Percentiles rank a stretch among this genome's conserved stretches.
Conservation (phyloP, 352 stramenopile species). For the Globisporangium abappressorium region DNA sequence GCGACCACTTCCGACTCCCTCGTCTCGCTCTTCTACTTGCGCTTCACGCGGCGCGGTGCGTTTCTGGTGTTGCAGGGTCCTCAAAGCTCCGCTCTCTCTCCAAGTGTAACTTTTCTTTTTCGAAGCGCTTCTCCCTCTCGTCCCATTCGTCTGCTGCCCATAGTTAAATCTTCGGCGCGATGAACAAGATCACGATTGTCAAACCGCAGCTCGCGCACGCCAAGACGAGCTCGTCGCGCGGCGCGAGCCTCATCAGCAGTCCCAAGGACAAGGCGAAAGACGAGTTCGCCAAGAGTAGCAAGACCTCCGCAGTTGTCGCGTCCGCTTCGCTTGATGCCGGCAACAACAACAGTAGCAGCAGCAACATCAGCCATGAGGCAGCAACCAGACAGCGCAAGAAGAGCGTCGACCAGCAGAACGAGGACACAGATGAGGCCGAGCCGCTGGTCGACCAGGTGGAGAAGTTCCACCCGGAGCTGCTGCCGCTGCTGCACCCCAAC, state of each 20-base stretch:
- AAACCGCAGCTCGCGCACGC: constrained; percentile 24
- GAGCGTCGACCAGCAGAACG: constrained; percentile 16
- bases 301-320: background rate
- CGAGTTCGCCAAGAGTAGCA: background rate
- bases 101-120: background rate
- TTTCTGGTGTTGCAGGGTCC: constrained; percentile 8
- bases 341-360: constrained; percentile 3
- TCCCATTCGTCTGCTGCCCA: background rate
- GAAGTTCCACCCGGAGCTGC: constrained; percentile 47
- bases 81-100: background rate
- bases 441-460: constrained; percentile 46
- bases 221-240: constrained; percentile 31
- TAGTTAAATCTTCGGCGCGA: constrained; percentile 4
- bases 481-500: constrained; percentile 49
- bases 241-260: constrained; percentile 11
- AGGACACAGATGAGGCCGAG: constrained; percentile 12
- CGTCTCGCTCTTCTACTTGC: background rate
- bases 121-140: background rate
- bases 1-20: background rate
- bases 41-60: background rate
- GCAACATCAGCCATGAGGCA: background rate
- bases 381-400: constrained; percentile 12
- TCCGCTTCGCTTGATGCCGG: background rate
- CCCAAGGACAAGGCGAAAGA: constrained; percentile 1
- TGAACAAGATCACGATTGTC: constrained; percentile 32